These are phyloP conservation scores for Wickerhamiella shivajii DNA, from an alignment of 805 yeast genomes.

Conservation along the genomic window DNA sequence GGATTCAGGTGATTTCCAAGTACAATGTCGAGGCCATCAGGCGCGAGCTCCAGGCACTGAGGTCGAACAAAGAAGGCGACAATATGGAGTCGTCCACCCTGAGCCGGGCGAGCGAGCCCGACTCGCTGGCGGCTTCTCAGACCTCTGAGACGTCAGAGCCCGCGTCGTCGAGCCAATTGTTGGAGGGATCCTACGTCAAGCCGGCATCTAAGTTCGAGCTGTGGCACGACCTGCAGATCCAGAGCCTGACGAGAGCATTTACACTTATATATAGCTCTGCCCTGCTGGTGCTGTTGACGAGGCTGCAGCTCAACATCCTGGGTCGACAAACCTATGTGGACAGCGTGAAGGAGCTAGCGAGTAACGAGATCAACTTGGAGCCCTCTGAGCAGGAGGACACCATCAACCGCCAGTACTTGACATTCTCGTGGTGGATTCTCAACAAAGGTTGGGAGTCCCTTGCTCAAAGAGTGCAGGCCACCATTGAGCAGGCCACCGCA, in stretches of 20 bases:
- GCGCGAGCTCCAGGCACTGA: conserved; percentile 47
- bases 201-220: conserved; percentile 41
- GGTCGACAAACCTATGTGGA: conserved; percentile 78
- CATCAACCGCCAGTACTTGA: conserved; percentile 63
- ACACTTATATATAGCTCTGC: conserved; percentile 57
- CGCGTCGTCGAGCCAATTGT: neutral
- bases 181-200: conserved; percentile 20
- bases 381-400: conserved; percentile 20
- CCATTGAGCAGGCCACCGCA: conserved; percentile 47
- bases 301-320: conserved; percentile 74
- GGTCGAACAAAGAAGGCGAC: conserved; percentile 19
- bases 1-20: conserved; percentile 44
- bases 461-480: conserved; percentile 35
- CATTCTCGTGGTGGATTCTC: conserved; percentile 86
- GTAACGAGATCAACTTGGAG: conserved; percentile 9
- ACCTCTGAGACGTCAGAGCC: conserved; percentile 3
- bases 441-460: conserved; percentile 69
- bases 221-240: conserved; percentile 71
- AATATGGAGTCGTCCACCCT: conserved; percentile 13
- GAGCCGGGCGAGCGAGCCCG: neutral
- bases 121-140: neutral
- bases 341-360: conserved; percentile 59
- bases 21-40: conserved; percentile 65
- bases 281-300: conserved; percentile 58
- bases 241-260: conserved; percentile 58